Conservation (phyloP, 2,329 filamentous ascomycete species). For the Exophiala sp. region DNA sequence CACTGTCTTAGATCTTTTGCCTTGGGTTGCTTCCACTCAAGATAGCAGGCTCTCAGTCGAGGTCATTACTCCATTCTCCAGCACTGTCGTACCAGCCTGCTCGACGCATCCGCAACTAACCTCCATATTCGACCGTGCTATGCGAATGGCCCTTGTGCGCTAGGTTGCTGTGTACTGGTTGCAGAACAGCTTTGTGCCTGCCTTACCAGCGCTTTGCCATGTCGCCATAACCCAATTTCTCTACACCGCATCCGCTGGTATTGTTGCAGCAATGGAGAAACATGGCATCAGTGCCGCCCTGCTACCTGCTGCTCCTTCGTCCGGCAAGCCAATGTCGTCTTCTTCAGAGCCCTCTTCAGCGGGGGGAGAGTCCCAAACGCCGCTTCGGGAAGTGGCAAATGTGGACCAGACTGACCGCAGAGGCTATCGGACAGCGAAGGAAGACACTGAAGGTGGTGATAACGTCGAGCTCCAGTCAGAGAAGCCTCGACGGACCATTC, state of each 20-base stretch:
- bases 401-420: neutral
- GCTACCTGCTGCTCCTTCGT: neutral
- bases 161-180: neutral
- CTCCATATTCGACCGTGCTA: neutral
- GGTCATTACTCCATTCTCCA: too few species aligned
- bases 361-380: neutral
- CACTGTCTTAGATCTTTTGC: too few species aligned
- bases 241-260: neutral
- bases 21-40: too few species aligned
- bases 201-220: neutral
- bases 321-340: neutral
- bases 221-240: neutral
- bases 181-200: neutral
- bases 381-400: neutral
- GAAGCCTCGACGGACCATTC: slow-evolving; percentile 18
- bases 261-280: neutral
- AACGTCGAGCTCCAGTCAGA: neutral
- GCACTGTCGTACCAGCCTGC: neutral
- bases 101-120: neutral
- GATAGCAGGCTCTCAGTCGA: too few species aligned
- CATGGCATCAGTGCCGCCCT: neutral
- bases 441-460: neutral
- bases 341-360: neutral
- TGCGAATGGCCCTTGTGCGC: neutral
- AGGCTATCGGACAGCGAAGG: neutral